phyloP scores from a whole-genome alignment of 2,329 filamentous ascomycete genomes.

The Scolecobasidium constrictum region DNA sequence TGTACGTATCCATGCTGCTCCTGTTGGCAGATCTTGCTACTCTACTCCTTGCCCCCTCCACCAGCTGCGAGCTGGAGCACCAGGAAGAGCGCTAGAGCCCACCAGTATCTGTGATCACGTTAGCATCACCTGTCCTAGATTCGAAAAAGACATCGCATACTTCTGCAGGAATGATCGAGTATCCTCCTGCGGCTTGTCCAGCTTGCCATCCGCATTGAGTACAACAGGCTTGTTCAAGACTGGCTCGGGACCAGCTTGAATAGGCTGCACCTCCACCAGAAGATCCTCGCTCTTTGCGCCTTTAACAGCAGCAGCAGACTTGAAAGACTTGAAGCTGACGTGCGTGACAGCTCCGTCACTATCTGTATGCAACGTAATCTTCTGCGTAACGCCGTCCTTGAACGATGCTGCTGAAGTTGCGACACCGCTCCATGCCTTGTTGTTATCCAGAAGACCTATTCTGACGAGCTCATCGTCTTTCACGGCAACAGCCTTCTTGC shows the following conservation, averaged over 20 bases:
- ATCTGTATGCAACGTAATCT: conserved; percentile 6
- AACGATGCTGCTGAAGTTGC: conserved; percentile 4
- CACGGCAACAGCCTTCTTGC: not conserved
- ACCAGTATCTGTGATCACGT: conserved; percentile 34
- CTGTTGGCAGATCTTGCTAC: too few species aligned
- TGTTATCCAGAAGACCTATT: conserved; percentile 7
- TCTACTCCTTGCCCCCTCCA: conserved; percentile 23
- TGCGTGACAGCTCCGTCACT: conserved; percentile 3
- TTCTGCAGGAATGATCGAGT: conserved; percentile 42
- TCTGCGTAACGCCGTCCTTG: conserved; percentile 2
- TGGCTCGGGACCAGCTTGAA: conserved; percentile 28
- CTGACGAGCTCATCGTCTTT: conserved; percentile 4
- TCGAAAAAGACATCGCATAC: conserved; percentile 22
- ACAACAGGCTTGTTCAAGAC: conserved; percentile 42
- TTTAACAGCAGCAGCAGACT: not conserved
- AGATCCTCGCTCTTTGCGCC: not conserved
- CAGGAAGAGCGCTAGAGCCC: conserved; percentile 36
- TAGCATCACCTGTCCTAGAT: not conserved
- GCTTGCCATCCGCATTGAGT: conserved; percentile 43
- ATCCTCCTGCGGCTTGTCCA: conserved; percentile 33
- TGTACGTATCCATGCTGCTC: too few species aligned
- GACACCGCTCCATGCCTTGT: conserved; percentile 5
- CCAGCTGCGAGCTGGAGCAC: conserved; percentile 34
- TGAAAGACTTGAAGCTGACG: conserved; percentile 2
- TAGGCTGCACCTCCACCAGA: conserved; percentile 11